Evolutionary conservation across 805 yeast genomes (phyloP), one percentile per base, ranked within the genome.

Genomic region (Ascoidea tarda): DNA sequence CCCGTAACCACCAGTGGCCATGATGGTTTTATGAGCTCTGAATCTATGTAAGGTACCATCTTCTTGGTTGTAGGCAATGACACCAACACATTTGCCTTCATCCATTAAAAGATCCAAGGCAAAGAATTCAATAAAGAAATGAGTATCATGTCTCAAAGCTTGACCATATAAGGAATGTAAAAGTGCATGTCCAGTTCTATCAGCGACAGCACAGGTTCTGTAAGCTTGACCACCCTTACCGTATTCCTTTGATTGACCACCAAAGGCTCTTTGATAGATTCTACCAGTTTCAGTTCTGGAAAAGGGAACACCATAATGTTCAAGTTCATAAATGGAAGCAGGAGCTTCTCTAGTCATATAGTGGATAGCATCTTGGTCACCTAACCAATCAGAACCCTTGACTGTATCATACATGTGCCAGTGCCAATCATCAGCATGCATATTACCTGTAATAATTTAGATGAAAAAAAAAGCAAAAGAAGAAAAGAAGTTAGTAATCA

Each of bases 371-470:
- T 91, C 99, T 75, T 91, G 99, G 72, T 91, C 99, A 66, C 99
- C 99, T 58, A 91, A 81, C 99, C 99, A 91, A 73, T 91, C 99
- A 6, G 97, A 89, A 59, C 99, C 99, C 74, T 91, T 91, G 62
- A 91, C 98, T 63, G 99, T 91, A 68, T 91, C 99, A 72, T 93
- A 91, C 97, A 91, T 90, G 71, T 91, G 99, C 97, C 98, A 93
- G 71, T 87, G 95, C 99, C 99, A 91, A 75, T 90, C 90, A 70
- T 91, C 99, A 61, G 79, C 77, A 75, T 93, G 98, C 96, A 91
- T 91, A 77, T 91, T 91, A 61, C 98, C 28, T 21, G 28, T 21
- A 21, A 21, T 21, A 21, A 21, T 21, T 21, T 21, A 21, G 28
- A 21, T 3, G 3, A 21, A 21, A 21, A 21, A 21, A 21, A 21